These are phyloP conservation scores for Artemisia argyi DNA, from an alignment of 129 eudicot species.

Conservation along the genomic window DNA sequence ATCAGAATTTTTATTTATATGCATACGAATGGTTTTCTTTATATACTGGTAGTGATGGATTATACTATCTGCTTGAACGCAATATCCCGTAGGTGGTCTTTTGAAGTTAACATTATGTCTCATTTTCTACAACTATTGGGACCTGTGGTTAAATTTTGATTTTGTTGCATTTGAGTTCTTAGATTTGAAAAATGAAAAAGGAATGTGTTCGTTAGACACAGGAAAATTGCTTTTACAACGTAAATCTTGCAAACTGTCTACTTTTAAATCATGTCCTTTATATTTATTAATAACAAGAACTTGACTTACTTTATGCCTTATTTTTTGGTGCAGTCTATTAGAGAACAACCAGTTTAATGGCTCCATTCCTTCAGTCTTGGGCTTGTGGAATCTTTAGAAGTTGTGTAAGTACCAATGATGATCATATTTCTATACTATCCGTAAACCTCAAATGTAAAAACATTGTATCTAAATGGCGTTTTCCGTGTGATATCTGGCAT, in stretches of 20 bases:
- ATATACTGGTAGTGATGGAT: background rate
- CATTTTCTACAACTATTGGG: background rate
- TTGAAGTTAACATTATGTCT: background rate
- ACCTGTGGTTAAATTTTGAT: background rate
- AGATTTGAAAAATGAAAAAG: background rate
- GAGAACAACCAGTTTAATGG: conserved; percentile 75
- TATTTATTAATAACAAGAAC: background rate
- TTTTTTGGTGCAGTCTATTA: conserved; percentile 53
- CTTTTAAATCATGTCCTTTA: background rate
- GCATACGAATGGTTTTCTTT: no score
- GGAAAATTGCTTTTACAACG: background rate
- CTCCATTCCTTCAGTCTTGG: conserved; percentile 65
- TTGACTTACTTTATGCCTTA: background rate
- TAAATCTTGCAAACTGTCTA: background rate
- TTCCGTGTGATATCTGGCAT: conserved; percentile 35
- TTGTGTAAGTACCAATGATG: conserved; percentile 58
- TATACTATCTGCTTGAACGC: background rate
- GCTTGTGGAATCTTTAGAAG: conserved; percentile 61
- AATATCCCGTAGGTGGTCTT: background rate
- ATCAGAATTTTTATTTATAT: no score
- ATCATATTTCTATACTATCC: background rate
- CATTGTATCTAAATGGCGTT: background rate
- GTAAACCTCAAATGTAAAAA: background rate
- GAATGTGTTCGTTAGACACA: background rate
- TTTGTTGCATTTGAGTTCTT: background rate